Conservation (phyloP, 2,329 filamentous ascomycete genomes). For the Penicillium sp. region DNA sequence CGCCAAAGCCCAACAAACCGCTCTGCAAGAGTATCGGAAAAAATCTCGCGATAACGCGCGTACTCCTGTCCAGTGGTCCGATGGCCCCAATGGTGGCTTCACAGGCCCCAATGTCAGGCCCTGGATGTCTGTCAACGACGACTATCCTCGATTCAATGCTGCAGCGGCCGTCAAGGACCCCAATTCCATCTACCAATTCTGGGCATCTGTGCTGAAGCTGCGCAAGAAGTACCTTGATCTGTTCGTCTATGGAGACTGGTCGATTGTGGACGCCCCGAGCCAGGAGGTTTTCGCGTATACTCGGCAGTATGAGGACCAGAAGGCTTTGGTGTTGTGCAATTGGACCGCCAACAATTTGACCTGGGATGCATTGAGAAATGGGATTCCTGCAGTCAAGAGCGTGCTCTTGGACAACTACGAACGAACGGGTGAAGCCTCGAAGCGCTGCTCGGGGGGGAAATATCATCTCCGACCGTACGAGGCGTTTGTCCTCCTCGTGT, state of each 20-base stretch:
- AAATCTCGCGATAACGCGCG: constrained; percentile 66
- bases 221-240: constrained; percentile 64
- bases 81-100: constrained; percentile 64
- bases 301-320: constrained; percentile 40
- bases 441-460: constrained; percentile 25
- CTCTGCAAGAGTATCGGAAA: constrained; percentile 40
- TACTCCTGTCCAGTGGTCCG: constrained; percentile 71
- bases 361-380: constrained; percentile 35
- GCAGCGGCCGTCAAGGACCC: constrained; percentile 43
- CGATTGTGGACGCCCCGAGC: constrained; percentile 55
- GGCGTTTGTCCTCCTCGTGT: constrained; percentile 32
- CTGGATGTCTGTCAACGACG: constrained; percentile 72
- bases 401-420: constrained; percentile 39
- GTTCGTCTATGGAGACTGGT: constrained; percentile 69
- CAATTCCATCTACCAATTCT: constrained; percentile 61
- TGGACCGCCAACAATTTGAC: constrained; percentile 35
- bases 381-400: constrained; percentile 27
- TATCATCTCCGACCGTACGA: constrained; percentile 39
- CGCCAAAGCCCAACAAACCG: constrained; percentile 30
- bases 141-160: constrained; percentile 65
- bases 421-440: constrained; percentile 16
- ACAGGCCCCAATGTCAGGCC: constrained; percentile 55
- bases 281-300: constrained; percentile 59
- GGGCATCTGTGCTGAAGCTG: constrained; percentile 59
- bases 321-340: constrained; percentile 39